These are phyloP conservation scores for Metahyphopichia silvanorum DNA, from an alignment of 805 yeast species.

Conservation along the genomic window DNA sequence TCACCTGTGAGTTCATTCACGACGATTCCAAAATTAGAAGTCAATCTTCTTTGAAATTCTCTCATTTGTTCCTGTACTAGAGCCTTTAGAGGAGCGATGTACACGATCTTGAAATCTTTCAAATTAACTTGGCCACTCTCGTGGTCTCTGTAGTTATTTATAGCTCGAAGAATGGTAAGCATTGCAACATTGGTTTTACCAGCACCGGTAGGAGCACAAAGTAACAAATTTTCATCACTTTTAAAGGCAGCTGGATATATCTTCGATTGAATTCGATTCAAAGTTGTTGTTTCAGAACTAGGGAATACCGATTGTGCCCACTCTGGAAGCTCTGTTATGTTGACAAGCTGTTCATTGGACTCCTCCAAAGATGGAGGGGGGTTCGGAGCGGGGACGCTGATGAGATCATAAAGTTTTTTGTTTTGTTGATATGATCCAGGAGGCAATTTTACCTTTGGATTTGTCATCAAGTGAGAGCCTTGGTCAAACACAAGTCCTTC, in stretches of 20 bases:
- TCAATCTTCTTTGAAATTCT: conserved; percentile 71
- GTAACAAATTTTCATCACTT: conserved; percentile 64
- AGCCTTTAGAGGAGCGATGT: conserved; percentile 91
- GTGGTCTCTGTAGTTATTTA: conserved; percentile 49
- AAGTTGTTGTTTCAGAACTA: conserved; percentile 53
- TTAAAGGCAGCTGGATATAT: conserved; percentile 78
- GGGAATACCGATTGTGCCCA: conserved; percentile 86
- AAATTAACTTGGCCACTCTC: conserved; percentile 49
- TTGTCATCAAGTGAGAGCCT: conserved; percentile 67
- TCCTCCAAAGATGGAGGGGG: conserved; percentile 36
- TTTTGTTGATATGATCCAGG: conserved; percentile 77
- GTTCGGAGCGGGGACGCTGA: conserved; percentile 85
- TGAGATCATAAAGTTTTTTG: conserved; percentile 77
- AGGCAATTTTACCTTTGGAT: conserved; percentile 70
- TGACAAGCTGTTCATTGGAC: conserved; percentile 44
- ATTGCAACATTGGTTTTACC: conserved; percentile 98
- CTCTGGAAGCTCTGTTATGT: conserved; percentile 62
- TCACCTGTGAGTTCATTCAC: conserved; percentile 94
- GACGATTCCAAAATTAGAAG: conserved; percentile 54
- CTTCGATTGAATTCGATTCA: conserved; percentile 82
- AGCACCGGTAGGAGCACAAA: conserved; percentile 99
- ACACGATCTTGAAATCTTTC: conserved; percentile 70
- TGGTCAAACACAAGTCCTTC: conserved; percentile 64
- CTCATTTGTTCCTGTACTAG: conserved; percentile 92
- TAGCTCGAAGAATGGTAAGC: conserved; percentile 65